Conservation (phyloP, 2,329 filamentous ascomycete genomes). For the Xylaria sp. region DNA sequence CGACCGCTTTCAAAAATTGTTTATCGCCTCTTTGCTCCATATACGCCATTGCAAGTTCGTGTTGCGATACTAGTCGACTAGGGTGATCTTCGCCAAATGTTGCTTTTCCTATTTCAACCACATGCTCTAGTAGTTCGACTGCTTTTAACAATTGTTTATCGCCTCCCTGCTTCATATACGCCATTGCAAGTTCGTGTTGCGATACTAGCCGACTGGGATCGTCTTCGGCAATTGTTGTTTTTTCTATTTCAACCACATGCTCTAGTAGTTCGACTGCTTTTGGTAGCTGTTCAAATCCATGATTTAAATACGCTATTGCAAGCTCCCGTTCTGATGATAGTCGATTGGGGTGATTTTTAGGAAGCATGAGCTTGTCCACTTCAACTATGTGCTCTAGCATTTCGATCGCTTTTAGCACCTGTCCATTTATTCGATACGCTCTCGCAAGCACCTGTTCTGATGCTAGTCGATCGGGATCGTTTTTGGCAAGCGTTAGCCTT, state of each 20-base stretch:
- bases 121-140: slow-evolving; percentile 4
- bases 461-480: neutral
- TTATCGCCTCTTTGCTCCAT: neutral
- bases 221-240: neutral
- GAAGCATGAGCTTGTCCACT: no score
- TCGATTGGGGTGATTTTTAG: no score
- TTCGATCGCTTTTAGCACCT: no score
- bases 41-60: neutral
- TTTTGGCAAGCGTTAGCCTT: neutral
- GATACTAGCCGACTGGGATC: neutral
- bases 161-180: no score
- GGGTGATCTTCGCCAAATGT: no score
- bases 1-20: neutral
- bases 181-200: neutral
- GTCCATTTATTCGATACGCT: no score
- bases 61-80: neutral
- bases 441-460: neutral
- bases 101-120: no score
- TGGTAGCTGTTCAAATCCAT: neutral
- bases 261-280: slow-evolving; percentile 12
- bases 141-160: neutral
- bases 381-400: no score
- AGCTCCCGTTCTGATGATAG: neutral
- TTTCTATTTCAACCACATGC: slow-evolving; percentile 1
- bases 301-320: neutral